These are phyloP conservation scores for Wickerhamomyces alni DNA, from an alignment of 805 yeast species.

Conservation along the genomic window DNA sequence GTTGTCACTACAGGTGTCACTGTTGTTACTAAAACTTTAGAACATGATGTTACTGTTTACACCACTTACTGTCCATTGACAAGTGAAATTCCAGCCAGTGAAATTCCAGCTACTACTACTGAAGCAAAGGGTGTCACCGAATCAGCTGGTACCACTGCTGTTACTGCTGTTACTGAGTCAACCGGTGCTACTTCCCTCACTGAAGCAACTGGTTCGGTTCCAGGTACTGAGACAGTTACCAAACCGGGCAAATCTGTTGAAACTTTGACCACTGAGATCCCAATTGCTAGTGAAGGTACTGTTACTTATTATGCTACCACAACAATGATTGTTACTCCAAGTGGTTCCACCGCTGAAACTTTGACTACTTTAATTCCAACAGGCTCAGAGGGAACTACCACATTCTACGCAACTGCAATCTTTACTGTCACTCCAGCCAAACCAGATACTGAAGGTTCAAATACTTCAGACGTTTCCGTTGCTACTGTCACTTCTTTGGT, in stretches of 20 bases:
- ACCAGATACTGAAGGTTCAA: constrained; percentile 3
- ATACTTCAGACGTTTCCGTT: background rate
- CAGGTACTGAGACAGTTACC: background rate
- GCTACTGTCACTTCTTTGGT: no score
- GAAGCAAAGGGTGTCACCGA: no score
- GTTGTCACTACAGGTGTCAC: constrained; percentile 9
- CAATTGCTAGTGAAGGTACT: background rate
- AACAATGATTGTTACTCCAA: no score
- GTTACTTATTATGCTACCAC: background rate
- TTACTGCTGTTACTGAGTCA: no score
- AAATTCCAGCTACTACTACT: no score
- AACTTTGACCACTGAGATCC: background rate
- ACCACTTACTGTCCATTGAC: constrained; percentile 8
- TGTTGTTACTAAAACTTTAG: constrained; percentile 22
- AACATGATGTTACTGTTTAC: constrained; percentile 1
- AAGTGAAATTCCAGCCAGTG: no score
- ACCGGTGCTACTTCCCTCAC: background rate
- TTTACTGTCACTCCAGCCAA: background rate
- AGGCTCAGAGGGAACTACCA: background rate
- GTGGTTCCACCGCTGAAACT: background rate
- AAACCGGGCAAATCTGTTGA: background rate
- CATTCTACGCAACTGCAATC: background rate
- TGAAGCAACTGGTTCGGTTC: background rate
- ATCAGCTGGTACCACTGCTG: no score
- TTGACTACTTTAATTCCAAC: background rate